Evolutionary conservation across 371 early-diverging fungal genomes (phyloP), one percentile per base, ranked within the genome.

Genomic region (Parasitella parasitica): DNA sequence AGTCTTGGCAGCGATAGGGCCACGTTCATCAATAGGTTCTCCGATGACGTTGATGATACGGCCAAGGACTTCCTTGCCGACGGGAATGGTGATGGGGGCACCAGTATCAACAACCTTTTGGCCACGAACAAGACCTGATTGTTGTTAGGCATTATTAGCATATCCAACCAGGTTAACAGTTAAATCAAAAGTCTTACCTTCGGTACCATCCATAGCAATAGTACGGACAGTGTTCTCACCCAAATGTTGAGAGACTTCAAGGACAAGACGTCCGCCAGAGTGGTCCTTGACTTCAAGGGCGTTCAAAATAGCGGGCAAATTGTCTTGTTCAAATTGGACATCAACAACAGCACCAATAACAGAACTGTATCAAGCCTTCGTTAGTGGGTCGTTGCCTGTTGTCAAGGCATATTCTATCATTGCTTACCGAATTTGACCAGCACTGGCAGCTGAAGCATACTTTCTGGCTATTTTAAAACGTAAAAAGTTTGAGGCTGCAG

Each of bases 301-400:
- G 89, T 97, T 97, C 73, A 96, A 86, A 81, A 97, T 97, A 63
- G 95, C 89, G 36, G 98, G 98, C 46, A 97, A 88, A 76, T 82
- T 87, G 48, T 92, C 93, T 75, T 91, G 86, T 97, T 97, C 75
- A 97, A n/a, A n/a, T n/a, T n/a, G n/a, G n/a, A n/a, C n/a, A n/a
- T n/a, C n/a, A n/a, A n/a, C n/a, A n/a, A n/a, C 97, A 82, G 97
- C 97, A 87, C 97, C 97, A 82, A 97, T 97, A 65, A 97, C 96
- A 39, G 70, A 70, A 60, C 74, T 74, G n/a, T n/a, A n/a, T n/a
- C n/a, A n/a, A n/a, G n/a, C n/a, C n/a, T n/a, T n/a, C n/a, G n/a
- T 39, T 39, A 39, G 39, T 16, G 39, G 7, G 18, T 39, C 16
- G 39, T 2, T 39, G 39, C 39, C 7, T 39, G 39, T 16, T 16